Evolutionary conservation across 257 asterid species (phyloP).

Genomic region (Nicotiana knightiana): DNA sequence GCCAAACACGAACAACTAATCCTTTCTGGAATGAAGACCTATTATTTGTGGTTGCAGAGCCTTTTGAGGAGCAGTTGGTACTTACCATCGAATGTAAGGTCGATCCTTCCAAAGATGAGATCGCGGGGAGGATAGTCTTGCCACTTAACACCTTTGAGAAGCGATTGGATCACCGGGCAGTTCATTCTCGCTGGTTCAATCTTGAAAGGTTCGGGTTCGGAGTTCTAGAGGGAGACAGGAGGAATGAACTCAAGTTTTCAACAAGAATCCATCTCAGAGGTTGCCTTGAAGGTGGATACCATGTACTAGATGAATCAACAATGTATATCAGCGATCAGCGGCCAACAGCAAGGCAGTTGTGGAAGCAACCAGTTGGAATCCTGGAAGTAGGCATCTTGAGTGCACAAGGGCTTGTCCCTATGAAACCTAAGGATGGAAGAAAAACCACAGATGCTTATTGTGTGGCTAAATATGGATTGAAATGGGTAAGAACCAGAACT

Average conservation of each 20-base stretch:
- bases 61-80: slow-evolving; percentile 60
- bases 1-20: slow-evolving; percentile 39
- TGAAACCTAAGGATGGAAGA: slow-evolving; percentile 44
- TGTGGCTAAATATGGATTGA: slow-evolving; percentile 68
- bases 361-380: slow-evolving; percentile 64
- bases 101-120: slow-evolving; percentile 37
- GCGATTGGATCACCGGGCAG: slow-evolving; percentile 54
- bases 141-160: slow-evolving; percentile 38
- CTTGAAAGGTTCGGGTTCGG: slow-evolving; percentile 58
- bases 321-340: slow-evolving; percentile 58
- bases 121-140: slow-evolving; percentile 41
- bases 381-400: slow-evolving; percentile 60
- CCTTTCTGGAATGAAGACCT: slow-evolving; percentile 79
- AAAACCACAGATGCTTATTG: slow-evolving; percentile 56
- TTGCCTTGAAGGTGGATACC: slow-evolving; percentile 67
- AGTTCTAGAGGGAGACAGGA: slow-evolving; percentile 48
- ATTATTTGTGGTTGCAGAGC: slow-evolving; percentile 69
- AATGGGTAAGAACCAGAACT: slow-evolving; percentile 66
- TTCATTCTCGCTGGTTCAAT: slow-evolving; percentile 53
- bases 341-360: slow-evolving; percentile 56
- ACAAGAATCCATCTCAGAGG: slow-evolving; percentile 51
- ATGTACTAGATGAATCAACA: slow-evolving; percentile 64
- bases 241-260: slow-evolving; percentile 51
- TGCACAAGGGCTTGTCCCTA: slow-evolving; percentile 44
- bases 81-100: slow-evolving; percentile 44